Evolutionary conservation across 768 basidiomycete genomes (phyloP).

Genomic region (Leccinum variicolor): DNA sequence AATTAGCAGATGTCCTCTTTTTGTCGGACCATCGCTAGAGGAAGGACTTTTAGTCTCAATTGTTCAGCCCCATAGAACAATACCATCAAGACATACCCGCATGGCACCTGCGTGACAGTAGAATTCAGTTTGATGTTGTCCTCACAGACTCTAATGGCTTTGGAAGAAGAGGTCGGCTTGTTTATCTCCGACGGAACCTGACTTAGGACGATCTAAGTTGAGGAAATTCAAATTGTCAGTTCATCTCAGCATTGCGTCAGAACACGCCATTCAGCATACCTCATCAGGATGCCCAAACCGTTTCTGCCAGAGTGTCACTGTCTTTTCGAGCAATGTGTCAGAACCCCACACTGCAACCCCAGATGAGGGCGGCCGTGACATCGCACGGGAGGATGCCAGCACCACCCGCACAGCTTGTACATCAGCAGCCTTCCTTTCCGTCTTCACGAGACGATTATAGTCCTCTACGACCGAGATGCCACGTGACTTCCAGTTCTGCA

Average conservation of each 20-base stretch:
- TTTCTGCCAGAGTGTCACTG: constrained; percentile 80
- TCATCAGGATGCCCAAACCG: constrained; percentile 72
- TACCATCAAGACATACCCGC: constrained; percentile 48
- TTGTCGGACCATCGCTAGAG: constrained; percentile 73
- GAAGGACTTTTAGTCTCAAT: neutral
- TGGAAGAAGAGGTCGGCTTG: constrained; percentile 14
- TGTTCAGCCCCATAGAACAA: neutral
- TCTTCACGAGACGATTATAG: constrained; percentile 65
- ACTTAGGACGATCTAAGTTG: constrained; percentile 69
- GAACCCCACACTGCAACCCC: constrained; percentile 62
- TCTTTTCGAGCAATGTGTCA: constrained; percentile 60
- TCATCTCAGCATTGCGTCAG: neutral
- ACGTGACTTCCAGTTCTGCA: constrained; percentile 82
- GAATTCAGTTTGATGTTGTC: constrained; percentile 68
- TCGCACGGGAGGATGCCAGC: constrained; percentile 48
- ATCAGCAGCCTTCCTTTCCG: constrained; percentile 77
- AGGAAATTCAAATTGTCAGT: constrained; percentile 14
- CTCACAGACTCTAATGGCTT: constrained; percentile 34
- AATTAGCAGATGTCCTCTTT: constrained; percentile 80
- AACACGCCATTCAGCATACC: constrained; percentile 41
- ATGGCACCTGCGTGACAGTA: constrained; percentile 67
- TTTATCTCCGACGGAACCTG: constrained; percentile 66
- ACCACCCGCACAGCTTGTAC: constrained; percentile 87
- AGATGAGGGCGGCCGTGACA: constrained; percentile 43
- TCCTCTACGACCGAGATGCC: constrained; percentile 90